A percentile compares a stretch with the other conserved stretches of the same genome.
phyloP scores from a whole-genome alignment of 2,329 filamentous ascomycete species.

The Aspergillus brasiliensis region DNA sequence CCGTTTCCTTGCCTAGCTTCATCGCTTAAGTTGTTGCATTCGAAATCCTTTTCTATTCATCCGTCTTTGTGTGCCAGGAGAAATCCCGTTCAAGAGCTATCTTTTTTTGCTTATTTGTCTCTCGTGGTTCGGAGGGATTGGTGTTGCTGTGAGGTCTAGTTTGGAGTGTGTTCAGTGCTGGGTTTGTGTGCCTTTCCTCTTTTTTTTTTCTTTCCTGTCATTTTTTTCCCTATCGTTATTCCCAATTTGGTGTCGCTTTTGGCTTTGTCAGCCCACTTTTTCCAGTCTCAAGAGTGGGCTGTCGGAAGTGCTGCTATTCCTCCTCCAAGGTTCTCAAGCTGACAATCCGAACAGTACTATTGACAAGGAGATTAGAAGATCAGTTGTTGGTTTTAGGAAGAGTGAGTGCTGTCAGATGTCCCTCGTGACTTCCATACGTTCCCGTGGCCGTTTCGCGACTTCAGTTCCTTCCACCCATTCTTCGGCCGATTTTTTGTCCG shows the following conservation, averaged over 20 bases:
- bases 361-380: conserved; percentile 27
- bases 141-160: conserved; percentile 25
- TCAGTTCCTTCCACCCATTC: not conserved
- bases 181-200: conserved; percentile 16
- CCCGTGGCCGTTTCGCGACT: conserved; percentile 8
- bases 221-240: conserved; percentile 13
- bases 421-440: conserved; percentile 14
- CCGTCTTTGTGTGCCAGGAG: not conserved
- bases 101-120: conserved; percentile 12
- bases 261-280: conserved; percentile 29
- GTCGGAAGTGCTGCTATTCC: conserved; percentile 28
- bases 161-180: conserved; percentile 6
- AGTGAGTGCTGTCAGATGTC: conserved; percentile 28
- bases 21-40: conserved; percentile 17
- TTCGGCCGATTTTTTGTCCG: not conserved
- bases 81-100: not conserved
- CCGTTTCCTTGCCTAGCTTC: conserved; percentile 16
- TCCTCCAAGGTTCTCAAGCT: conserved; percentile 36
- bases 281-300: conserved; percentile 30
- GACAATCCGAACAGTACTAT: conserved; percentile 24
- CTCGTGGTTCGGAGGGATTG: conserved; percentile 28
- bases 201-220: conserved; percentile 14
- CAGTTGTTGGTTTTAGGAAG: conserved; percentile 27
- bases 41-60: conserved; percentile 15
- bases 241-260: conserved; percentile 15